Percentiles rank a stretch among this genome's conserved stretches.
phyloP scores from a whole-genome alignment of 164 flowering plant genomes.

The Houttuynia cordata region DNA sequence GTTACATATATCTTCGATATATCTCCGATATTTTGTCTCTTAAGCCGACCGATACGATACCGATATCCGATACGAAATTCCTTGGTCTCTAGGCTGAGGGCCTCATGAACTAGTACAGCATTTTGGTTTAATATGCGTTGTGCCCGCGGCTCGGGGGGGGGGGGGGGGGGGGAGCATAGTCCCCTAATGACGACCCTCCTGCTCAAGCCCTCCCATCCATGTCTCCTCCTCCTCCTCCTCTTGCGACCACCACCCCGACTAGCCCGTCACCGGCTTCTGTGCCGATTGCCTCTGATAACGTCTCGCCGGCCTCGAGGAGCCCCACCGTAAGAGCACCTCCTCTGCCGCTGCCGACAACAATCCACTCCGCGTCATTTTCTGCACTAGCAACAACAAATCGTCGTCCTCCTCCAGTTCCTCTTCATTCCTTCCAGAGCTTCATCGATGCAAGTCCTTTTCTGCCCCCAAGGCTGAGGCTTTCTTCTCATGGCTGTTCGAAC shows the following conservation, averaged over 20 bases:
- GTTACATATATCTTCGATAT: too few relatives aligned
- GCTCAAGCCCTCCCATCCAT: constrained; percentile 17
- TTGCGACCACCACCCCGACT: constrained; percentile 58
- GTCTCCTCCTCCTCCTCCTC: constrained; percentile 19
- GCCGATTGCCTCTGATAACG: constrained; percentile 86
- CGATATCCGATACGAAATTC: too few relatives aligned
- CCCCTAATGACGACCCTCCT: constrained; percentile 15
- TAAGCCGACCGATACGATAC: too few relatives aligned
- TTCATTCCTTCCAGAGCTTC: constrained; percentile 49
- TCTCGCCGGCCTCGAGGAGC: constrained; percentile 40
- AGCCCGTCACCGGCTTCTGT: constrained; percentile 73
- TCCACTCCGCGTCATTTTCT: constrained; percentile 8
- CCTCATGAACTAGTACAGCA: too few relatives aligned
- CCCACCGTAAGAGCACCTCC: constrained; percentile 6
- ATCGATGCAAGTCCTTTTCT: constrained; percentile 69
- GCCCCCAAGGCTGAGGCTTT: constrained; percentile 47
- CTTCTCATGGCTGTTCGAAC: constrained; percentile 52
- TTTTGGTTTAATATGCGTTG: constrained; percentile 11
- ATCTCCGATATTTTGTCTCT: too few relatives aligned
- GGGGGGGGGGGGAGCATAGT: constrained; percentile 14
- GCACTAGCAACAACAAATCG: not conserved
- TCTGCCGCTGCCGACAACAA: constrained; percentile 1
- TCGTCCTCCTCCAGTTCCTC: too few relatives aligned
- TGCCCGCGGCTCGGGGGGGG: not conserved
- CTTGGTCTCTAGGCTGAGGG: too few relatives aligned